Base-by-base conservation (phyloP, 768 basidiomycete species). In the Lepiota subincarnata region DNA sequence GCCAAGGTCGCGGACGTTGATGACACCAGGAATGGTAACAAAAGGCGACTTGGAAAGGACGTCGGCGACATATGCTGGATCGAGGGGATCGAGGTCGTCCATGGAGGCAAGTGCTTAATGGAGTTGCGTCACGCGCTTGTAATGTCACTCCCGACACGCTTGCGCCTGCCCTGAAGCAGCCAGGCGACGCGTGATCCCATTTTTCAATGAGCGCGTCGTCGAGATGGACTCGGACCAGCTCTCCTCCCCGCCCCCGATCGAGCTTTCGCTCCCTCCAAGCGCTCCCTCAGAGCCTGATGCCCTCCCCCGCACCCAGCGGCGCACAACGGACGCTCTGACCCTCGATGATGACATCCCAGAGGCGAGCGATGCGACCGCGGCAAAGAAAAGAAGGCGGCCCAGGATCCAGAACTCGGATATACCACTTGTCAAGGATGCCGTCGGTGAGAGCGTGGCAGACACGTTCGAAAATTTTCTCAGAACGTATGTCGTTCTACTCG, bases 371-470 rank as follows among this genome's bases (percentile, higher is more conserved):
- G 66, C 63, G 6, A 53, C 52, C 1, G 59, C 59, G n/a, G 65
- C 66, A 20, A 74, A 69, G 51, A 66, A 76, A 14, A 74, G 79
- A 53, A 73, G 78, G 52, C 45, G 26, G 13, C 76, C 78, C 39
- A 75, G 78, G 51, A 73, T 74, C 11, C 77, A 77, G 54, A 79
- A 79, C 50, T 79, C 72, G 3, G 89, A 94, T 61, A 80, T 97
- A 0, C 90, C 94, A 2, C 73, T 91, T 47, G 94, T 98, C 1
- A 87, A 86, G 61, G 97, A 98, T 70, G 86, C 89, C 28, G 96
- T 98, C 16, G 96, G 96, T 49, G 95, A 98, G 73, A 92, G 90
- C 61, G 92, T 98, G 3, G 85, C 87, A 52, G 90, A 95, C 62
- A 86, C 87, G 63, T 98, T 98, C 64, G 89, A 92, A 66, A 81